These are phyloP conservation scores for Macrocystidia cucumis DNA, from an alignment of 1,284 basidiomycete genomes.

Conservation along the genomic window DNA sequence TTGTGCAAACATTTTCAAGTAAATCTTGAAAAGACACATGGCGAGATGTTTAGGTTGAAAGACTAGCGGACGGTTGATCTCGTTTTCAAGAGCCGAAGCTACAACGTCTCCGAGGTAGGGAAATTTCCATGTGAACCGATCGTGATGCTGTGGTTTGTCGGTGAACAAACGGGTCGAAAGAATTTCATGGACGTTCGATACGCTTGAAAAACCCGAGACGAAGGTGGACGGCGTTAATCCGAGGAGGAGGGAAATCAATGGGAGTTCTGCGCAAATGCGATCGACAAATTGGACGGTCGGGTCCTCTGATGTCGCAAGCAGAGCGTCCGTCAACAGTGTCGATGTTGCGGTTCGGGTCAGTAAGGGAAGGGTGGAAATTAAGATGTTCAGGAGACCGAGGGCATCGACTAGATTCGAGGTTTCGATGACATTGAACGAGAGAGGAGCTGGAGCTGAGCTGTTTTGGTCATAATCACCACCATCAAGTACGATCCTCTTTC, in stretches of 20 bases:
- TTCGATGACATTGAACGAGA: slow-evolving; percentile 42
- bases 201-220: slow-evolving; percentile 31
- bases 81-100: slow-evolving; percentile 1
- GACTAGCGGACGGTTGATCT: slow-evolving; percentile 7
- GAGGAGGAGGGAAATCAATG: slow-evolving; percentile 31
- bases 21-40: slow-evolving; percentile 32
- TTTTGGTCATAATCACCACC: slow-evolving; percentile 17
- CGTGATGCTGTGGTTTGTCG: slow-evolving; percentile 25
- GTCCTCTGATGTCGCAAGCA: slow-evolving; percentile 21
- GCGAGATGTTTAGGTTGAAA: slow-evolving; percentile 29
- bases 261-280: slow-evolving; percentile 28
- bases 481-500: slow-evolving; percentile 20
- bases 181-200: slow-evolving; percentile 36
- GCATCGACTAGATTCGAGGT: slow-evolving; percentile 47
- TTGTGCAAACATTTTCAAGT: slow-evolving; percentile 30
- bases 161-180: slow-evolving; percentile 12
- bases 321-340: slow-evolving; percentile 35
- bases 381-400: slow-evolving; percentile 40
- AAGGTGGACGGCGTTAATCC: slow-evolving; percentile 32
- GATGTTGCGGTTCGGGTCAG: slow-evolving; percentile 32
- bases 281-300: slow-evolving; percentile 25
- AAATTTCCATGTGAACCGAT: slow-evolving; percentile 35
- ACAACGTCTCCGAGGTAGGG: slow-evolving; percentile 18
- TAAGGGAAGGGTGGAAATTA: slow-evolving; percentile 25
- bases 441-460: slow-evolving; percentile 23